phyloP scores from a whole-genome alignment of 768 basidiomycete genomes.

The Amyloporia xantha region DNA sequence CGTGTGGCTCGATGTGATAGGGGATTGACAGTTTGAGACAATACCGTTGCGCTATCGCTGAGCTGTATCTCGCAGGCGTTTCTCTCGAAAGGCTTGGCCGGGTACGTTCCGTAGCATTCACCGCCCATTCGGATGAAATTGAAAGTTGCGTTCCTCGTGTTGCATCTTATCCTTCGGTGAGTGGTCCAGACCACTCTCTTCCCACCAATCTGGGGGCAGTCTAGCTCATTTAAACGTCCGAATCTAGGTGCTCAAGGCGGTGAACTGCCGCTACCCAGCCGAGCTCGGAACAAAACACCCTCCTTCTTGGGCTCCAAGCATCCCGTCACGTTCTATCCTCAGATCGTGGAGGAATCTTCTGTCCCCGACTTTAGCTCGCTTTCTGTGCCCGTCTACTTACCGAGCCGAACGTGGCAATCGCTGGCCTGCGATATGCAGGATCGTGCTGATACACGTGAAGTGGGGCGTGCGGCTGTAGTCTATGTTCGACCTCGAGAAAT shows the following conservation, averaged over 20 bases:
- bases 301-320: neutral
- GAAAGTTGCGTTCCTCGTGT: neutral
- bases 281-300: neutral
- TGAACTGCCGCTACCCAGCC: neutral
- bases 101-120: neutral
- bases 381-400: neutral
- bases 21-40: no score
- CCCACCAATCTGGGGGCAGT: neutral
- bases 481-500: slow-evolving; percentile 1
- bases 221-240: neutral
- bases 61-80: neutral
- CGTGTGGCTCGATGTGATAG: no score
- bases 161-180: neutral
- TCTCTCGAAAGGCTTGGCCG: neutral
- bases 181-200: neutral
- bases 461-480: neutral
- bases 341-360: neutral
- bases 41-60: neutral
- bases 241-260: neutral
- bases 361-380: neutral
- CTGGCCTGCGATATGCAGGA: no score
- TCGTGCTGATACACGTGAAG: neutral
- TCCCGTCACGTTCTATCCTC: neutral
- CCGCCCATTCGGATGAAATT: neutral
- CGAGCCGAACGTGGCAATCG: neutral